Evolutionary conservation across 306 rosid genomes (phyloP), one percentile per base, ranked within the genome.

Genomic region (Quercus agrifolia): DNA sequence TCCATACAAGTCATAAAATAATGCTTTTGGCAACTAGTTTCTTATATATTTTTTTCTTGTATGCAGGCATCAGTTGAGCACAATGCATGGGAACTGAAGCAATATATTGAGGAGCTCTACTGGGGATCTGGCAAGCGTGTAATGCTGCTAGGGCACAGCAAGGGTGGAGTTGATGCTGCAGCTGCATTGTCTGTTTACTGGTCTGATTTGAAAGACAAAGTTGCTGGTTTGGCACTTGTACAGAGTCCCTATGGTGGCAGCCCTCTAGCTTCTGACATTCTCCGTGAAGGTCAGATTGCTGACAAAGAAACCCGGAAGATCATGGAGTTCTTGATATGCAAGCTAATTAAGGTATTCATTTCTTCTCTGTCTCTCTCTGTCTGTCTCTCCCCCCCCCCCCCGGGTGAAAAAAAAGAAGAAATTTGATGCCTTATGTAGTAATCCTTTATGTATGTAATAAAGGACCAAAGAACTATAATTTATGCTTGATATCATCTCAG

Each of bases 231-330:
- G 85, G 98, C 96, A 49, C 77, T 90, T 70, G 92, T 92, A 6
- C 97, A 92, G 75, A 88, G 92, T 83, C 98, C 97, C 19, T 89
- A 88, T 56, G 98, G 94, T 35, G 97, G 98, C 83, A 90, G 94
- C 64, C 94, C 98, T 4, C 62, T 92, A 77, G 94, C 94, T 84
- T 94, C 97, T 35, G 97, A 88, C 85, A 83, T 80, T 63, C 92
- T 94, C 74, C 91, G 94, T 0, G 83, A 90, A 58, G 98, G 97
- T 80, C 98, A 92, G 86, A 84, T 94, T 25, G 94, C 80, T n/a
- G 91, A 94, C 89, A 89, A 87, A 83, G 94, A 89, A 88, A 82
- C 90, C 56, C 84, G 89, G 4, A 83, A 88, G 85, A 90, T 92
- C 35, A 86, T 88, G 94, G 94, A 94, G 86, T 89, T 94, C 73